phyloP scores from a whole-genome alignment of 1,284 basidiomycete species.

The Phellinidium pouzarii region DNA sequence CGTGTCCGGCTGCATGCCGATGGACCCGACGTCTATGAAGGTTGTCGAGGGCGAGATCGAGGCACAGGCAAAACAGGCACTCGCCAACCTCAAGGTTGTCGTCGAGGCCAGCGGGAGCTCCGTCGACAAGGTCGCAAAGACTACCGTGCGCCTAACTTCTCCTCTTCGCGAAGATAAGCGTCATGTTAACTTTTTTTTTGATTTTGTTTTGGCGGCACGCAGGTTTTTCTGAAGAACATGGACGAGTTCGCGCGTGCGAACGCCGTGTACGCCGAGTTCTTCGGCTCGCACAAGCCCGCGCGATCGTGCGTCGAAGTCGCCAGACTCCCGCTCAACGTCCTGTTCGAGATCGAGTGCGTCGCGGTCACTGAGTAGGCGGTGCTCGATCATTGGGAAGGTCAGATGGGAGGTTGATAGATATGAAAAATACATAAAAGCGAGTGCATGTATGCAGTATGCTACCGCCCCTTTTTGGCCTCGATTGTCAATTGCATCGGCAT shows the following conservation, averaged over 20 bases:
- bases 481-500: too few relatives aligned
- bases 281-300: conserved; percentile 89
- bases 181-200: neutral
- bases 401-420: neutral
- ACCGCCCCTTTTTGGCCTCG: too few relatives aligned
- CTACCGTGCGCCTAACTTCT: conserved; percentile 50
- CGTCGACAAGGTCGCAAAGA: conserved; percentile 77
- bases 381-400: neutral
- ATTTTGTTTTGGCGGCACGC: neutral
- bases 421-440: too few relatives aligned
- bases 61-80: conserved; percentile 78
- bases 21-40: conserved; percentile 71
- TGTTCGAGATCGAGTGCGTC: conserved; percentile 92
- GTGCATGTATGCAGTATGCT: too few relatives aligned
- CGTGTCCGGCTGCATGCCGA: conserved; percentile 84
- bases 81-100: conserved; percentile 83
- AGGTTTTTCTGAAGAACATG: conserved; percentile 94
- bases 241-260: conserved; percentile 87
- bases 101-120: conserved; percentile 79
- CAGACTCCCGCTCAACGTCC: conserved; percentile 68
- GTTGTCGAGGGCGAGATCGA: conserved; percentile 78
- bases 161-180: neutral
- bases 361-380: conserved; percentile 30
- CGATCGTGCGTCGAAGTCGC: conserved; percentile 85
- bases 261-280: conserved; percentile 68